phyloP scores from a whole-genome alignment of 164 flowering plant species.

The Cinnamomum chago region DNA sequence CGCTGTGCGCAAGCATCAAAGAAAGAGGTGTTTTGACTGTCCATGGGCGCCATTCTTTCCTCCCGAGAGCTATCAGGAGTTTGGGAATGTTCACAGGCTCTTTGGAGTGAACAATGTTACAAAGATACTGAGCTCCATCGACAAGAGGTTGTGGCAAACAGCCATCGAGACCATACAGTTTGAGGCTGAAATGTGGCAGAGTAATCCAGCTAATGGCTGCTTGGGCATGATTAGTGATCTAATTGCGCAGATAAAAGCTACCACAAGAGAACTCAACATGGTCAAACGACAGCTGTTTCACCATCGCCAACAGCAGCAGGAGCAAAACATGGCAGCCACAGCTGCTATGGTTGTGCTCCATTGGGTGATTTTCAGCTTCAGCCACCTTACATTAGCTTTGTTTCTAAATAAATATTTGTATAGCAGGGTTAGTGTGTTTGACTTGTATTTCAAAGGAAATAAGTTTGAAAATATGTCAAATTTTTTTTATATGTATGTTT shows the following conservation, averaged over 20 bases:
- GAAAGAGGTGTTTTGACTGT: slow-evolving; percentile 32
- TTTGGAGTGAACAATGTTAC: slow-evolving; percentile 32
- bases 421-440: too few relatives aligned
- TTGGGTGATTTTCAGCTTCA: too few relatives aligned
- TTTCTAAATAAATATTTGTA: too few relatives aligned
- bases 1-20: slow-evolving; percentile 43
- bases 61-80: slow-evolving; percentile 9
- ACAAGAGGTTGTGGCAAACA: background rate
- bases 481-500: too few relatives aligned
- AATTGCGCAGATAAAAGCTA: background rate
- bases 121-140: slow-evolving; percentile 16
- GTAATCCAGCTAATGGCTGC: slow-evolving; percentile 9
- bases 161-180: slow-evolving; percentile 20
- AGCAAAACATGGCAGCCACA: background rate
- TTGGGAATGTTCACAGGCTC: slow-evolving; percentile 26
- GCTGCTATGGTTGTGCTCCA: background rate
- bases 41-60: slow-evolving; percentile 36
- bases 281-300: background rate
- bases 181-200: slow-evolving; percentile 18
- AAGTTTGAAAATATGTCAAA: too few relatives aligned
- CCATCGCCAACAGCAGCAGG: background rate
- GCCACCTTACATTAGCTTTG: background rate
- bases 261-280: background rate
- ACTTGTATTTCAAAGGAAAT: too few relatives aligned
- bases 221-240: slow-evolving; percentile 1